These are phyloP conservation scores for Obelidium mucronatum DNA, from an alignment of 192 early-diverging fungal genomes.

Conservation along the genomic window DNA sequence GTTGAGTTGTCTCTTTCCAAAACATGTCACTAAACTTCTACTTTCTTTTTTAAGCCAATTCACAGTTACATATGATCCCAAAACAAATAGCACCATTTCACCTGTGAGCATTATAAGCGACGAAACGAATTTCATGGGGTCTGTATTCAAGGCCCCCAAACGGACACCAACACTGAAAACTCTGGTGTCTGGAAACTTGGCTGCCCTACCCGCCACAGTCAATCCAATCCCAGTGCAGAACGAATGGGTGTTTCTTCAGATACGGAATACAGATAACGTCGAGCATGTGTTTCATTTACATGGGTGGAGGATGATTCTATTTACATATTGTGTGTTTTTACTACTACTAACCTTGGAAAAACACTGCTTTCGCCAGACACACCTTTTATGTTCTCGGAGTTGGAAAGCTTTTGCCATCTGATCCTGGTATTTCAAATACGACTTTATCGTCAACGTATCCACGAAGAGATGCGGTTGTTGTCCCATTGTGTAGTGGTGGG, in stretches of 20 bases:
- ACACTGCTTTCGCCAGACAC: neutral
- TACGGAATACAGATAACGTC: slow-evolving; percentile 25
- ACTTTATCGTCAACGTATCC: slow-evolving; percentile 3
- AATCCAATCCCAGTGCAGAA: neutral
- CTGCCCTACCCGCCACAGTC: neutral
- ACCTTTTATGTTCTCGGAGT: slow-evolving; percentile 8
- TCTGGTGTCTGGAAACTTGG: neutral
- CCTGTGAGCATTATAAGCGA: slow-evolving; percentile 3
- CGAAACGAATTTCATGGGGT: neutral
- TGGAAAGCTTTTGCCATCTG: neutral
- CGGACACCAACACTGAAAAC: neutral
- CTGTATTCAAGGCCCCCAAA: neutral
- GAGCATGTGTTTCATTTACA: slow-evolving; percentile 27
- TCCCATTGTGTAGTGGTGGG: slow-evolving; percentile 10
- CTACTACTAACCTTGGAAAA: neutral
- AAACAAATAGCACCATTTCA: neutral
- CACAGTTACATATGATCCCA: slow-evolving; percentile 1
- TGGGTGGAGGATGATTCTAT: neutral
- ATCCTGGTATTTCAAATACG: too few relatives aligned
- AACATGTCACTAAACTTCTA: too few relatives aligned
- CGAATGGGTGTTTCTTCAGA: slow-evolving; percentile 6
- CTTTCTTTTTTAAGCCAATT: too few relatives aligned
- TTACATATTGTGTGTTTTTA: neutral
- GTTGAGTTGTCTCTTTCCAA: neutral
- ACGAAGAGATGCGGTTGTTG: slow-evolving; percentile 6